Conservation (phyloP, 2,329 filamentous ascomycete genomes). For the Alternaria sp. region DNA sequence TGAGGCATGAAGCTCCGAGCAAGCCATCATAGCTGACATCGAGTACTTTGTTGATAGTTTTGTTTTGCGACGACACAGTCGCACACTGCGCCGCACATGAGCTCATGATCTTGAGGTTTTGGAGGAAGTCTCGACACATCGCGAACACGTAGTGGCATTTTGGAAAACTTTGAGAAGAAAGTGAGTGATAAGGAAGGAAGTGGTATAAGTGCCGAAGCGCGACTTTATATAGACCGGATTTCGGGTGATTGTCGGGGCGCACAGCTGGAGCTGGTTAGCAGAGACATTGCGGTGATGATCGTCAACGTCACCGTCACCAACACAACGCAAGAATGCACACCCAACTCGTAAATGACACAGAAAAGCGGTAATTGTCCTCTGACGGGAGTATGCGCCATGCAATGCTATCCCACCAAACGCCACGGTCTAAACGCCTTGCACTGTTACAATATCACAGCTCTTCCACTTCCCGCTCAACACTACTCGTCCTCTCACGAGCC, state of each 20-base stretch:
- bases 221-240: not conserved
- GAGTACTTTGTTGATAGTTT: no score
- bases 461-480: not conserved
- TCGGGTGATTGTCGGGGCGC: no score
- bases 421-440: not conserved
- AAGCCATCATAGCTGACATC: no score
- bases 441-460: not conserved
- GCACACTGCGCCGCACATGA: not conserved
- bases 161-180: not conserved
- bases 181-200: not conserved
- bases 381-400: not conserved
- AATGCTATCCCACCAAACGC: slow-evolving; percentile 4
- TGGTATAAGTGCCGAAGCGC: not conserved
- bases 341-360: not conserved
- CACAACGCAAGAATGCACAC: not conserved
- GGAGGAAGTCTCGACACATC: no score
- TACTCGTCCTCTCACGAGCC: not conserved
- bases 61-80: not conserved
- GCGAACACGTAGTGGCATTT: no score
- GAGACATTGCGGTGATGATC: not conserved
- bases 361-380: not conserved
- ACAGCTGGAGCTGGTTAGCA: fast-evolving
- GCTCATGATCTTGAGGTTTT: no score
- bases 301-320: not conserved
- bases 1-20: not conserved